Evolutionary conservation across 306 rosid species (phyloP).

Genomic region (Hippophae rhamnoides): DNA sequence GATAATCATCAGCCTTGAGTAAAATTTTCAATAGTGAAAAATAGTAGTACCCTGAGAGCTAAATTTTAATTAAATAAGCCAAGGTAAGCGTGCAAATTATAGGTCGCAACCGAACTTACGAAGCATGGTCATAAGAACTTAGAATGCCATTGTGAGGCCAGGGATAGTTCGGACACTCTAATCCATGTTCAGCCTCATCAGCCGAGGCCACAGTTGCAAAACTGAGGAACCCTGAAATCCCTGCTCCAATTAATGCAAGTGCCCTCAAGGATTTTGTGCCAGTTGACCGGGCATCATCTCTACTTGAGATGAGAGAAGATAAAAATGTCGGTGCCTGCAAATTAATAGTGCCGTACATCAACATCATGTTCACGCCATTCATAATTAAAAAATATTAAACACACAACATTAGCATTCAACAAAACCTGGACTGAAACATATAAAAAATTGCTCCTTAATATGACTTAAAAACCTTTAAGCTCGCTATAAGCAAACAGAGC

Average conservation of each 20-base stretch:
- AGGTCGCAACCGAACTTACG: conserved; percentile 45
- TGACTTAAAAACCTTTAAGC: too few relatives aligned
- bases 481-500: too few relatives aligned
- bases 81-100: conserved; percentile 1
- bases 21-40: background rate
- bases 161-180: conserved; percentile 80
- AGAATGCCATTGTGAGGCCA: conserved; percentile 99
- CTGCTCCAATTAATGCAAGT: conserved; percentile 83
- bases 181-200: conserved; percentile 98
- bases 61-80: background rate
- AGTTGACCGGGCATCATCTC: conserved; percentile 44
- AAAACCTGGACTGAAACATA: background rate
- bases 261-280: conserved; percentile 61
- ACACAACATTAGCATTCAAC: background rate
- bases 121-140: conserved; percentile 94
- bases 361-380: background rate
- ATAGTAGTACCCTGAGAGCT: background rate
- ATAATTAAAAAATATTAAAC: background rate
- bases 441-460: too few relatives aligned
- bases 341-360: conserved; percentile 9
- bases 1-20: too few relatives aligned
- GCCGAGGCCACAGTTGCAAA: conserved; percentile 76
- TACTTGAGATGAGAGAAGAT: conserved; percentile 49
- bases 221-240: conserved; percentile 68
- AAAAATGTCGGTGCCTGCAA: conserved; percentile 44